Evolutionary conservation across 257 asterid species (phyloP).

Genomic region (Ilex asprella): DNA sequence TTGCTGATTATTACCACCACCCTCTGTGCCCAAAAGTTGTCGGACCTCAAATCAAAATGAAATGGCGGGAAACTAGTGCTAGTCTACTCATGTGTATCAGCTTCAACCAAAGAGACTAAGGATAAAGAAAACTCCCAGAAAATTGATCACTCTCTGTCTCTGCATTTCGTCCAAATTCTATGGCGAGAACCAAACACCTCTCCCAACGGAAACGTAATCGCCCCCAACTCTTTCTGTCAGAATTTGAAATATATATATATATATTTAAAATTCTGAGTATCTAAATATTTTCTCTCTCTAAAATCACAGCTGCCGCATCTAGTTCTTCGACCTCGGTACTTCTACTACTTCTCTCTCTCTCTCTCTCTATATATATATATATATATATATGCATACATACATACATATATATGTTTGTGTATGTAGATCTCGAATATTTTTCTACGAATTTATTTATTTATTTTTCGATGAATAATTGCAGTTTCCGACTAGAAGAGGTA

Average conservation of each 20-base stretch:
- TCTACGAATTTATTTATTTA: slow-evolving; percentile 2
- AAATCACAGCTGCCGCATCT: neutral
- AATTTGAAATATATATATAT: too few species aligned
- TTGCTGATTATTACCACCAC: too few species aligned
- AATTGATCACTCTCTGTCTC: neutral
- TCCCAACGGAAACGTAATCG: slow-evolving; percentile 15
- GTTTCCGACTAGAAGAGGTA: slow-evolving; percentile 26
- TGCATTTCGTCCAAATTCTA: slow-evolving; percentile 8
- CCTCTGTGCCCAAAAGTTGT: too few species aligned
- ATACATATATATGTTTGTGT: too few species aligned
- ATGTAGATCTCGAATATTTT: neutral
- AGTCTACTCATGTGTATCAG: too few species aligned
- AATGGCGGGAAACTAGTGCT: too few species aligned
- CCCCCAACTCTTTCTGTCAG: slow-evolving; percentile 27
- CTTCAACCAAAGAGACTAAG: too few species aligned
- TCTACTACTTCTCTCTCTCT: neutral
- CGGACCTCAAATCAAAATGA: too few species aligned
- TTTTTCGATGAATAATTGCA: slow-evolving; percentile 19
- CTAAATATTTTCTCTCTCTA: slow-evolving; percentile 4
- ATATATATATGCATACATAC: neutral
- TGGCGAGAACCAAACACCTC: slow-evolving; percentile 62
- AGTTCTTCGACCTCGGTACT: neutral
- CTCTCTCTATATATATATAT: neutral
- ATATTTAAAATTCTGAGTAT: too few species aligned
- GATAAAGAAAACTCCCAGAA: too few species aligned